These are phyloP conservation scores for Erodium chrysanthum DNA, from an alignment of 441 rosid species.

Conservation along the genomic window DNA sequence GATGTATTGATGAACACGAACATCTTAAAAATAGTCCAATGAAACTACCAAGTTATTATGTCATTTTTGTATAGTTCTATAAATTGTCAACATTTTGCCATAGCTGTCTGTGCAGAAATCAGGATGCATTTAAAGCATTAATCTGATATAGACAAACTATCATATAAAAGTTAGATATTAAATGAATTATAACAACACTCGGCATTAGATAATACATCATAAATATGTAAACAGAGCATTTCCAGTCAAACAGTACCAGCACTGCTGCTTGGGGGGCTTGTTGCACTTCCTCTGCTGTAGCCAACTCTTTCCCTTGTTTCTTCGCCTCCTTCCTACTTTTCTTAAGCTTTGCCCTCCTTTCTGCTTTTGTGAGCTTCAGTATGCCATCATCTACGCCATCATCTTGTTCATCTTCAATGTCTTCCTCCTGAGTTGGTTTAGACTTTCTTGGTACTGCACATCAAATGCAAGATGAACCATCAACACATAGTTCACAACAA, in stretches of 20 bases:
- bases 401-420: conserved; percentile 21
- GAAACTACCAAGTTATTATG: too few relatives aligned
- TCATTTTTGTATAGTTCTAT: too few relatives aligned
- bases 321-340: conserved; percentile 65
- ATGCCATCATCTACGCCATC: conserved; percentile 28
- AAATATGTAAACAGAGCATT: neutral
- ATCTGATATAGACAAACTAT: neutral
- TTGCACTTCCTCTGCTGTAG: conserved; percentile 29
- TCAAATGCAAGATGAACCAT: conserved; percentile 5
- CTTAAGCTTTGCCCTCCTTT: conserved; percentile 71
- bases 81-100: too few relatives aligned
- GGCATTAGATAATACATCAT: neutral
- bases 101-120: too few relatives aligned
- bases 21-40: too few relatives aligned
- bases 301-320: conserved; percentile 44
- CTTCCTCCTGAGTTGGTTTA: conserved; percentile 23
- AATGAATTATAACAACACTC: neutral
- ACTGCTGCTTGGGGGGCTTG: conserved; percentile 60
- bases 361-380: conserved; percentile 50
- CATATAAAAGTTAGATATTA: neutral
- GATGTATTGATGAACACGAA: too few relatives aligned
- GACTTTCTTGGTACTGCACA: conserved; percentile 31
- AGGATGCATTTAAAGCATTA: neutral
- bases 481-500: neutral
- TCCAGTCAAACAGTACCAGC: conserved; percentile 40